Evolutionary conservation across 331 rosid genomes (phyloP).

Genomic region (Malus hybrid): DNA sequence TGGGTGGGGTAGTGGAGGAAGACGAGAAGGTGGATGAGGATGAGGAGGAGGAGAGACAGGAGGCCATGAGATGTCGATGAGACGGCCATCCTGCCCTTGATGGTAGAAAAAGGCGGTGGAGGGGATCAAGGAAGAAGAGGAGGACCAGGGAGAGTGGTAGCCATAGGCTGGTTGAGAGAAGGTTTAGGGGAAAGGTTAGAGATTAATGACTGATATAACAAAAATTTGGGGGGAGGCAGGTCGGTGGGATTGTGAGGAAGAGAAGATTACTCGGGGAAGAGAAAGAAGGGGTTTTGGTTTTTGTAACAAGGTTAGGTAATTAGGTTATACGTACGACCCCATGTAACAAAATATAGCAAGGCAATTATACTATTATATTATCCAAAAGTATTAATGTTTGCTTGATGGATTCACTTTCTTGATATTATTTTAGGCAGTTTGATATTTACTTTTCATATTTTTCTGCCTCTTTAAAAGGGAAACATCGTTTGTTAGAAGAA

Average conservation of each 20-base stretch:
- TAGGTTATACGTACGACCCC: neutral
- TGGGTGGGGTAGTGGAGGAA: slow-evolving; percentile 2
- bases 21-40: neutral
- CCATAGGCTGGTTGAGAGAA: slow-evolving; percentile 39
- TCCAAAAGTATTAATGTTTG: neutral
- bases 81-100: slow-evolving; percentile 71
- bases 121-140: slow-evolving; percentile 12
- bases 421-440: neutral
- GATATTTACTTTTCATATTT: neutral
- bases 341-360: neutral
- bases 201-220: slow-evolving; percentile 9
- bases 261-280: slow-evolving; percentile 26
- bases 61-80: slow-evolving; percentile 10
- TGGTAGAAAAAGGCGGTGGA: slow-evolving; percentile 9
- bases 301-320: neutral
- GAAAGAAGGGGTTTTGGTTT: neutral
- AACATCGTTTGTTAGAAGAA: neutral
- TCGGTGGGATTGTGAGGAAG: slow-evolving; percentile 41
- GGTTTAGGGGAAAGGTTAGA: slow-evolving; percentile 35
- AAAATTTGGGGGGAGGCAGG: neutral
- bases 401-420: neutral
- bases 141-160: slow-evolving; percentile 30
- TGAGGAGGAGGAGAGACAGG: slow-evolving; percentile 16
- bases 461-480: neutral
- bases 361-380: neutral